A percentile compares a stretch with the other conserved stretches of the same genome.
Conservation (phyloP, 192 early-diverging fungal genomes). For the Rhizophagus sp. region DNA sequence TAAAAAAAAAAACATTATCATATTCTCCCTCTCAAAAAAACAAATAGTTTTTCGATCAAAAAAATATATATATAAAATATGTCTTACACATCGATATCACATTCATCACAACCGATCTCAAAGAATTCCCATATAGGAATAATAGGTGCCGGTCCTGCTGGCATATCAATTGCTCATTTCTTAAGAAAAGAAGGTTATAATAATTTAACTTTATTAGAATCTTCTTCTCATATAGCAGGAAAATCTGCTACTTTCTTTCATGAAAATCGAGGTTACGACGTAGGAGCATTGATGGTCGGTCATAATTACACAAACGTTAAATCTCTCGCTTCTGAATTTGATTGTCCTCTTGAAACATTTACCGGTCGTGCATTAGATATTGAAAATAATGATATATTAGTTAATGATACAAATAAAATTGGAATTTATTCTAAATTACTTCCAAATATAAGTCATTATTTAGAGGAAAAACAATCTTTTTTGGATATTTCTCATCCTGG, state of each 20-base stretch:
- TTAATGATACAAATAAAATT: neutral
- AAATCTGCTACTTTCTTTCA: neutral
- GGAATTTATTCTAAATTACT: neutral
- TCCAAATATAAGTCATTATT: slow-evolving; percentile 8
- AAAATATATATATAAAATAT: neutral
- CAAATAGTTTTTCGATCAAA: too few species aligned
- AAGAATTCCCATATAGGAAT: slow-evolving; percentile 6
- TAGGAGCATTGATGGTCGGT: slow-evolving; percentile 23
- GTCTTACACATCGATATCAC: neutral
- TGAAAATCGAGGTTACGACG: neutral
- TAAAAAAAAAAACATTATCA: too few species aligned
- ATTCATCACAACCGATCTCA: neutral
- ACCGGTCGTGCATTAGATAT: slow-evolving; percentile 7
- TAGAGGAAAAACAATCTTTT: neutral
- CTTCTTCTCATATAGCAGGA: slow-evolving; percentile 6
- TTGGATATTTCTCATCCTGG: neutral
- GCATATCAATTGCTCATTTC: slow-evolving; percentile 11
- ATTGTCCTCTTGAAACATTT: slow-evolving; percentile 26
- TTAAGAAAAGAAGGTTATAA: slow-evolving; percentile 20
- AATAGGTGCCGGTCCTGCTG: slow-evolving; percentile 23
- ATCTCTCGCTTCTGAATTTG: neutral
- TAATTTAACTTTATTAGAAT: slow-evolving; percentile 15
- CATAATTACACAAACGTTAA: slow-evolving; percentile 1
- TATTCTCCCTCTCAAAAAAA: too few species aligned
- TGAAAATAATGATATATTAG: neutral